phyloP scores from a whole-genome alignment of 2,329 filamentous ascomycete species.

The Beauveria scarabaeidicola region DNA sequence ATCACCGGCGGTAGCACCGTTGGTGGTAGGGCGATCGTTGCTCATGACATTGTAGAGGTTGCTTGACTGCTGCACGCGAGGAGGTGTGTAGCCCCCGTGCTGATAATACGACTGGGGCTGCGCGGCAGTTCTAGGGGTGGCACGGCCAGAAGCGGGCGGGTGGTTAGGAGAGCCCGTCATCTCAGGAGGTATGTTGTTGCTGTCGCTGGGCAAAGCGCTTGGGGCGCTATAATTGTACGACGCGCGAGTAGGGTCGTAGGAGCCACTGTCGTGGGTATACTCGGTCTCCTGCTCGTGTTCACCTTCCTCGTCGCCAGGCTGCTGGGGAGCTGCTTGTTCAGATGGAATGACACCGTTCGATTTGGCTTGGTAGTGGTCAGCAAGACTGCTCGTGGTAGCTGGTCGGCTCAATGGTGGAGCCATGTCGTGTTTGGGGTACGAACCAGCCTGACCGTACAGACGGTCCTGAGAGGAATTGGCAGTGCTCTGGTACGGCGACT shows the following conservation, averaged over 20 bases:
- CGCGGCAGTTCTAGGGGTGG: constrained; percentile 73
- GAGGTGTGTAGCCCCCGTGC: constrained; percentile 67
- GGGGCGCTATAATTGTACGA: constrained; percentile 72
- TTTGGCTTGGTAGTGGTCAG: constrained; percentile 56
- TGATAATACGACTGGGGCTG: constrained; percentile 68
- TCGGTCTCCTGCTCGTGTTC: constrained; percentile 72
- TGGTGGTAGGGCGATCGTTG: constrained; percentile 60
- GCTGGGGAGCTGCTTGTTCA: constrained; percentile 40
- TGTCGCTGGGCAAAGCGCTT: constrained; percentile 55
- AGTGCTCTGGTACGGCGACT: constrained; percentile 61
- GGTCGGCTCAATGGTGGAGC: constrained; percentile 64
- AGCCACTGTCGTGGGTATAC: constrained; percentile 75
- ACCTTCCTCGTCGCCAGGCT: constrained; percentile 56
- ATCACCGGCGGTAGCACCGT: constrained; percentile 58
- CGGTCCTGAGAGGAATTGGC: constrained; percentile 51
- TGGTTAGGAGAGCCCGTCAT: constrained; percentile 75
- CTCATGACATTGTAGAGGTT: constrained; percentile 86
- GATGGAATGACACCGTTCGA: constrained; percentile 58
- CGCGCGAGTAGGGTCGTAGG: constrained; percentile 63
- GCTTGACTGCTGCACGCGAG: constrained; percentile 61
- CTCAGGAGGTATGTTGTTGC: constrained; percentile 71
- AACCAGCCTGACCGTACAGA: constrained; percentile 58
- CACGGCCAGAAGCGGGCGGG: constrained; percentile 71
- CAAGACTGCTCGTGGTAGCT: constrained; percentile 46
- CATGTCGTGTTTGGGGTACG: constrained; percentile 82